Evolutionary conservation across 2,329 filamentous ascomycete genomes (phyloP), one percentile per base, ranked within the genome.

Genomic region (Alternaria postmessia): DNA sequence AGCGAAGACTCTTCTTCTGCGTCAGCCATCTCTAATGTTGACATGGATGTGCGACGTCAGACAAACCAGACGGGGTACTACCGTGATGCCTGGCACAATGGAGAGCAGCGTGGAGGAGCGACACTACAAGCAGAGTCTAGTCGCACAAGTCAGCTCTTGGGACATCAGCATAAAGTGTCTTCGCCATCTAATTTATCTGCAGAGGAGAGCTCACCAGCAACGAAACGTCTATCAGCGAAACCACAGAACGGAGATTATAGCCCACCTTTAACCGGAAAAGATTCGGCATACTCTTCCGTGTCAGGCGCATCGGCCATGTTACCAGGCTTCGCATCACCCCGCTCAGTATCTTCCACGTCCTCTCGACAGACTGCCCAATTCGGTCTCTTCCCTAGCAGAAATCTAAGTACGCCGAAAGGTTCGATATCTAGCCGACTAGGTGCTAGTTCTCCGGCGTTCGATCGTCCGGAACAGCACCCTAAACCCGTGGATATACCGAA

Each of bases 231-330:
- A 32, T 54, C 62, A 26, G 42, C 57, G 28, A 62, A 65, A 54
- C 34, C 54, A 51, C 51, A 63, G 26, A 66, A 66, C 48, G 62
- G 57, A 9, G 71, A 74, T 28, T 62, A 62, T 48, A 78, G 73
- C 57, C 75, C 75, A n/a, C 72, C 70, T 6, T 63, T 72, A 58
- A 75, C 75, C 6, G 75, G 74, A 28, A 76, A 78, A 59, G 77
- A 79, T 48, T 79, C 77, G 28, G 77, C 77, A 6, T 79, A 79
- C 60, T 78, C 76, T 48, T 79, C 77, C 8, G 67, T 78, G 24
- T 78, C 76, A 20, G 74, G 74, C 41, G 71, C 69, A 28, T 78
- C 76, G 6, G 70, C 68, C 47, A 68, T 72, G 46, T 76, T 73
- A 20, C 75, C 75, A 3, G 65, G 63, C 20, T 59, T 52, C 24